Conservation (phyloP, 345 rosid genomes). For the Brassica cretica region DNA sequence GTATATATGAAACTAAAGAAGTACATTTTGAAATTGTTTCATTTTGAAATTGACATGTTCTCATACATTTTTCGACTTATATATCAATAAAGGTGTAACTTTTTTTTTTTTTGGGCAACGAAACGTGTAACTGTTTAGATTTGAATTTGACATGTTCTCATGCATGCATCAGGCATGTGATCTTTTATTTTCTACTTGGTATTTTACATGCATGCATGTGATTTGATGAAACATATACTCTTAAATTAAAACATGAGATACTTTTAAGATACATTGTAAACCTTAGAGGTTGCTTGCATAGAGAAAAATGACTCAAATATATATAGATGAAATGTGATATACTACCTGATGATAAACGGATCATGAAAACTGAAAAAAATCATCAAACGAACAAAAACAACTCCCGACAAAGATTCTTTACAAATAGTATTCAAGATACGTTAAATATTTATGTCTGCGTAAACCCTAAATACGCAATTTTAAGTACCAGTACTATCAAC, state of each 20-base stretch:
- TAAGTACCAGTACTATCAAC: background rate
- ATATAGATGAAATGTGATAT: background rate
- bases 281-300: background rate
- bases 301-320: background rate
- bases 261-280: background rate
- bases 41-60: too few relatives aligned
- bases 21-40: background rate
- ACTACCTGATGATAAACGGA: background rate
- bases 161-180: constrained; percentile 9
- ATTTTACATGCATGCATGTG: constrained; percentile 30
- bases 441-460: background rate
- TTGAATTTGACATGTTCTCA: constrained; percentile 30
- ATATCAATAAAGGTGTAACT: constrained; percentile 13
- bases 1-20: background rate
- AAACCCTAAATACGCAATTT: background rate
- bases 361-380: background rate
- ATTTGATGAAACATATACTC: constrained; percentile 11
- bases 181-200: background rate
- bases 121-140: constrained; percentile 6
- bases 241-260: constrained; percentile 4
- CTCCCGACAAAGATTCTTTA: constrained; percentile 15
- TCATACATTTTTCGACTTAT: constrained; percentile 19
- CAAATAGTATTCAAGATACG: constrained; percentile 9
- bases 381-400: background rate
- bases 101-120: background rate